Base-by-base conservation (phyloP, 805 yeast species). In the Candida endomychidarum region DNA sequence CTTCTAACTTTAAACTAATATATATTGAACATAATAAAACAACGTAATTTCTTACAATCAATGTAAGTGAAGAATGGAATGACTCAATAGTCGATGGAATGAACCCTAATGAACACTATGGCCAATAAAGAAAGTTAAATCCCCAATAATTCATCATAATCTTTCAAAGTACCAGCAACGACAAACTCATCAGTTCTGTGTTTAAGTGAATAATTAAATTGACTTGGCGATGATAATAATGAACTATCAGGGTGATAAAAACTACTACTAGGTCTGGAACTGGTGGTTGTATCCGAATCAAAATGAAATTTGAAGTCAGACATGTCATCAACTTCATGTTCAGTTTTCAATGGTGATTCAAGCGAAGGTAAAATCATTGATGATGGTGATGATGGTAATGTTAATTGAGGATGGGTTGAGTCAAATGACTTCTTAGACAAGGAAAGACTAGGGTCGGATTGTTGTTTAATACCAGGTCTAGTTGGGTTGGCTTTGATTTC, bases 301-400 rank as follows among this genome's bases (percentile, higher is more conserved):
- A 32, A 32, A 3, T 32, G 35, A 7, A 32, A 32, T 12, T 32
- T 32, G 14, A 32, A 32, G 3, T 32, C 35, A 8, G 24, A 15
- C 10, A 32, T 5, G 9, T 21, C 35, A 9, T 32, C 35, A 5
- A 14, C 14, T 6, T 19, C 25, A 18, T 30, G 34, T 32, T 32
- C 35, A 11, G 12, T 4, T 21, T 21, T 32, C n/a, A 32, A 14
- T 32, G 35, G 35, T 8, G 26, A 4, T n/a, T n/a, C 25, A 15
- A n/a, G 4, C 5, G 20, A 4, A 11, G 15, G 6, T 15, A 32
- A 21, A 7, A 21, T 15, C 18, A 32, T 32, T 12, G 35, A 32
- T 9, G 35, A 32, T 20, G 35, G 35, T 21, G 35, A 32, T 14
- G 35, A 32, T 15, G 35, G 35, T 14, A 20, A 26, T 12, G 35